A percentile compares a stretch with the other conserved stretches of the same genome.
These are phyloP conservation scores for Ceriops tagal DNA, from an alignment of 345 rosid genomes.

Conservation along the genomic window DNA sequence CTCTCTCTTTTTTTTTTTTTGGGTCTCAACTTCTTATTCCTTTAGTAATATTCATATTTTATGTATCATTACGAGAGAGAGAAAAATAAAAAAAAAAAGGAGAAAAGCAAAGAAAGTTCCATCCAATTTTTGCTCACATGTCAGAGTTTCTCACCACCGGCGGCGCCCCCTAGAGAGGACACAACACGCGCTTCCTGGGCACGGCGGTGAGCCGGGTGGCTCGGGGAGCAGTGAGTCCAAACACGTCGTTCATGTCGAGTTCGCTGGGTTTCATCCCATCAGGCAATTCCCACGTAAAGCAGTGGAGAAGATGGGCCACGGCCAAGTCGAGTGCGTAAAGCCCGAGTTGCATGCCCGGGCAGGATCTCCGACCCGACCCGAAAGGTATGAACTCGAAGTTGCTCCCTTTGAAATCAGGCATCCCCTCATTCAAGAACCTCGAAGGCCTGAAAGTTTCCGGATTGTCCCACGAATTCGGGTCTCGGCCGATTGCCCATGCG, in stretches of 20 bases:
- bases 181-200: constrained; percentile 23
- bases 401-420: constrained; percentile 37
- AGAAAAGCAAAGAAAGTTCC: background rate
- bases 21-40: background rate
- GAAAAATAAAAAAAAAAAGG: background rate
- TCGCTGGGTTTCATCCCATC: constrained; percentile 35
- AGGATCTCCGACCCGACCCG: constrained; percentile 41
- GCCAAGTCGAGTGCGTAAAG: constrained; percentile 34
- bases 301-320: constrained; percentile 35
- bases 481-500: constrained; percentile 44
- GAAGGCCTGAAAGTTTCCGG: constrained; percentile 33
- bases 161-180: constrained; percentile 11
- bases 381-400: constrained; percentile 36
- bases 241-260: constrained; percentile 40
- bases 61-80: background rate
- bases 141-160: no score
- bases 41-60: background rate
- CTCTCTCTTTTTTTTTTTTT: background rate
- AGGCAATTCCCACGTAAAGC: constrained; percentile 39
- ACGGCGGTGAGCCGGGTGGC: constrained; percentile 37
- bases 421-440: constrained; percentile 25
- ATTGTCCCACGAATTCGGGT: constrained; percentile 26
- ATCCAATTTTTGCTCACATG: background rate
- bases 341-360: constrained; percentile 48
- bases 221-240: constrained; percentile 46